A percentile compares a stretch with the other conserved stretches of the same genome.
These are phyloP conservation scores for Gilbertella persicaria DNA, from an alignment of 371 early-diverging fungal genomes.

Conservation along the genomic window DNA sequence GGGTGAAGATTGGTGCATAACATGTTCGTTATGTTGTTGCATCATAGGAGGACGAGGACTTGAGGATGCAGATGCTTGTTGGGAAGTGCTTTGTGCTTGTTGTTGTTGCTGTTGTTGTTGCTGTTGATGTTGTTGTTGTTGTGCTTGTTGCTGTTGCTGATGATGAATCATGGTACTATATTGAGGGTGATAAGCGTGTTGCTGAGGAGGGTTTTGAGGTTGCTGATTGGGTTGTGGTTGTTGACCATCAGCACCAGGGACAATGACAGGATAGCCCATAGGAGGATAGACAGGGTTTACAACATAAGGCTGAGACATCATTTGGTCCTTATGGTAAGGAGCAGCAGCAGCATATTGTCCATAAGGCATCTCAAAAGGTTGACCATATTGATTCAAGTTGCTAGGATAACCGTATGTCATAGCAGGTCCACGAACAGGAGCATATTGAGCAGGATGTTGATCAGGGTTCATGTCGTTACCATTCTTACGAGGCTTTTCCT, in stretches of 20 bases:
- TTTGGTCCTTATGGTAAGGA: constrained; percentile 36
- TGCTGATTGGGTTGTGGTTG: constrained; percentile 19
- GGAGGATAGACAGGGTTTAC: constrained; percentile 44
- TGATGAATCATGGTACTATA: constrained; percentile 10
- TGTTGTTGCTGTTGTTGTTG: constrained; percentile 24
- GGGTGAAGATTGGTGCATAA: constrained; percentile 24
- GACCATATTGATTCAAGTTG: constrained; percentile 49
- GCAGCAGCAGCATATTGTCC: constrained; percentile 32
- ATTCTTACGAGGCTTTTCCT: constrained; percentile 25
- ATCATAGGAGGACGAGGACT: constrained; percentile 26
- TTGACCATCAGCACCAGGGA: constrained; percentile 25
- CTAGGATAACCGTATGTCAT: constrained; percentile 47
- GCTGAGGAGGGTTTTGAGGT: constrained; percentile 10
- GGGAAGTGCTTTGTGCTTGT: constrained; percentile 14
- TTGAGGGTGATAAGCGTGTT: background rate
- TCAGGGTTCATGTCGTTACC: constrained; percentile 10
- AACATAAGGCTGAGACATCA: constrained; percentile 45
- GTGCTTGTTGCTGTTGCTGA: constrained; percentile 11
- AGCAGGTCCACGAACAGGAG: constrained; percentile 23
- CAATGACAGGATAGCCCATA: constrained; percentile 44
- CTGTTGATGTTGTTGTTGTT: constrained; percentile 15
- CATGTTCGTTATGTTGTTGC: constrained; percentile 21
- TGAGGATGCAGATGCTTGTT: constrained; percentile 11
- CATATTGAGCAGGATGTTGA: constrained; percentile 21
- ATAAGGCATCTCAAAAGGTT: constrained; percentile 43